Evolutionary conservation across 2,329 filamentous ascomycete genomes (phyloP), one percentile per base, ranked within the genome.

Genomic region (Madurella fahalii): DNA sequence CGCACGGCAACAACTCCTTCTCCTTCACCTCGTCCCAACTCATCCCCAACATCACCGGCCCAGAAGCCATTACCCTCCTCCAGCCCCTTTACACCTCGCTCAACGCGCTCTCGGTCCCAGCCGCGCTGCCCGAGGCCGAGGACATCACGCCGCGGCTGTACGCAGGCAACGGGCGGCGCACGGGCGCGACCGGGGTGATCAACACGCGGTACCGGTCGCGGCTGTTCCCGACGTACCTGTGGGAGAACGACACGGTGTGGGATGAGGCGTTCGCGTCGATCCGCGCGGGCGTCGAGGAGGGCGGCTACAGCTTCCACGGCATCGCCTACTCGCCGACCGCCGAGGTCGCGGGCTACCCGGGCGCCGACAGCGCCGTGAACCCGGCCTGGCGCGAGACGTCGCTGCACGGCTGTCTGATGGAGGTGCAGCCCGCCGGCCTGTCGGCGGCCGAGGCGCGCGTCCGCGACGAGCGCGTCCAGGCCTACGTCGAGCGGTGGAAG

Each of bases 61-160:
- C 68, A 15, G 62, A 66, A 5, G 64, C 64, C 8, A 58, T 68
- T 2, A 37, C 63, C 5, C 54, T 68, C 5, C 48, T 74, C 40
- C 58, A 68, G 16, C 68, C 67, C 25, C 58, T 67, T 2, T 69
- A 64, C 54, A 63, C 65, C 2, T 54, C 66, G 9, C 65, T 74
- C 12, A 65, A 60, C 46, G 60, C 67, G 17, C 60, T 63, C 13
- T 70, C 69, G 9, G 66, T 69, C 17, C 60, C 63, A 42, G 18
- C 63, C 20, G 44, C 52, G 20, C 56, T 57, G 25, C 57, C 61
- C 8, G n/a, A 32, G 8, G 15, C 50, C 17, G 40, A 47, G 25
- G 16, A 42, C 9, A 30, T 52, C 7, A 40, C 41, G 12, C n/a
- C 57, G 9, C 42, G 39, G 5, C 55, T 52, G 2, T 65, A 63